These are phyloP conservation scores for Parascedosporium putredinis DNA, from an alignment of 2,329 filamentous ascomycete genomes.

Conservation along the genomic window DNA sequence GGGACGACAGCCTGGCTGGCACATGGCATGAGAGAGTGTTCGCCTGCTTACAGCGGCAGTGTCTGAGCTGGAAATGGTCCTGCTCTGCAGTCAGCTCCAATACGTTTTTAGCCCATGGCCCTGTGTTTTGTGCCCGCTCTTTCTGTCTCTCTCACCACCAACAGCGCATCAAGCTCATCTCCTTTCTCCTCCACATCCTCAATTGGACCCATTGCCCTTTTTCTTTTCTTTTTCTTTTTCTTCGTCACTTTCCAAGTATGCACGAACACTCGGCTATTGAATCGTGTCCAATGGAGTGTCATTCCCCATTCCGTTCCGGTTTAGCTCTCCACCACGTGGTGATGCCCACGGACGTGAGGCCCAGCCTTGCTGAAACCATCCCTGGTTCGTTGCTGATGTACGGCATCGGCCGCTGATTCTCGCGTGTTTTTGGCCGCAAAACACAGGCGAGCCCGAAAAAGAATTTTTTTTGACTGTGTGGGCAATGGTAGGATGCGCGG, in stretches of 20 bases:
- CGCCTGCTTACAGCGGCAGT: neutral
- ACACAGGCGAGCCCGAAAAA: neutral
- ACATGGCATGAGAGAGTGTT: neutral
- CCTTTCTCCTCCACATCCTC: too few relatives aligned
- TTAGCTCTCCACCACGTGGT: neutral
- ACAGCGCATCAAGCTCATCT: too few relatives aligned
- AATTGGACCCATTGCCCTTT: neutral
- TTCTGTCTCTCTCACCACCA: too few relatives aligned
- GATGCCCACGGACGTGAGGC: neutral
- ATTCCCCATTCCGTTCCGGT: too few relatives aligned
- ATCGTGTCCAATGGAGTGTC: too few relatives aligned
- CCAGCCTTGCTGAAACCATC: neutral
- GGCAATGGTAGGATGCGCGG: too few relatives aligned
- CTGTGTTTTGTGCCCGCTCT: neutral
- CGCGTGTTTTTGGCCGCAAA: neutral
- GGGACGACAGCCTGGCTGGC: too few relatives aligned
- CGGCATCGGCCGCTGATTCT: neutral
- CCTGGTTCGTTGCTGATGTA: neutral
- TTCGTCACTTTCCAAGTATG: neutral
- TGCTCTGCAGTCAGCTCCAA: too few relatives aligned
- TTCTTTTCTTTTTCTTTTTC: neutral
- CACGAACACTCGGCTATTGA: too few relatives aligned
- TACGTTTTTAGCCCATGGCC: too few relatives aligned
- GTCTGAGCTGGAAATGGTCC: neutral
- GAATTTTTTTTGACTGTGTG: too few relatives aligned